Evolutionary conservation across 768 basidiomycete species (phyloP), one percentile per base, ranked within the genome.

Genomic region (Neoboletus magnificus): DNA sequence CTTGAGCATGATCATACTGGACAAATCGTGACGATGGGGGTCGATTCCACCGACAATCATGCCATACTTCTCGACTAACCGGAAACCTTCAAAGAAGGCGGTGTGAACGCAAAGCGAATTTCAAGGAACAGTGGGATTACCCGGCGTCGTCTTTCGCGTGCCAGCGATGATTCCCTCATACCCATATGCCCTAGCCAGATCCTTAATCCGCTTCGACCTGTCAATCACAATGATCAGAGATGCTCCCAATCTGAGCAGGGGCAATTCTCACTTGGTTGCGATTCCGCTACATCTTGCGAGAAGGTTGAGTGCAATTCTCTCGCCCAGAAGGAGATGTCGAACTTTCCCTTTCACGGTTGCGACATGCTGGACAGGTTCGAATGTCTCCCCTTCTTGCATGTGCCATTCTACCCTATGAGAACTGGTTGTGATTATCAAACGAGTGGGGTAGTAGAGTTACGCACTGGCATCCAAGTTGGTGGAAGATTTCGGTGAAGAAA

Each of bases 1-100:
- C 73, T 98, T 98, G 65, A 99, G 83, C 97, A 99, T 99, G 67
- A 99, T 95, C 97, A 99, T 98, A 69, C 90, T 91, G 29, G 91
- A 94, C n/a, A 98, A 79, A 71, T 98, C 95, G 62, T 97, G 88
- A 23, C 97, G 84, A 76, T 99, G 97, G 10, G 91, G 77, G 69
- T 99, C 96, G 63, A 98, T 89, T 7, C 97, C 97, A 18, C 97
- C 97, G 15, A 98, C 92, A 43, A 98, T 74, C 97, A 99, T 98
- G 4, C 87, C 97, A 69, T 99, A 98, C 73, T 99, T 99, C 73
- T 99, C 97, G 6, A 98, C 95, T 30, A 98, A 77, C 45, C 97
- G 80, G 76, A 99, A 99, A 3, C 96, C 89, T 89, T 50, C 9
- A 27, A 30, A 27, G 30, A 27, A 36, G 42, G 33, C 1, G n/a